Evolutionary conservation across 768 basidiomycete species (phyloP).

Genomic region (Podaxis sp.): DNA sequence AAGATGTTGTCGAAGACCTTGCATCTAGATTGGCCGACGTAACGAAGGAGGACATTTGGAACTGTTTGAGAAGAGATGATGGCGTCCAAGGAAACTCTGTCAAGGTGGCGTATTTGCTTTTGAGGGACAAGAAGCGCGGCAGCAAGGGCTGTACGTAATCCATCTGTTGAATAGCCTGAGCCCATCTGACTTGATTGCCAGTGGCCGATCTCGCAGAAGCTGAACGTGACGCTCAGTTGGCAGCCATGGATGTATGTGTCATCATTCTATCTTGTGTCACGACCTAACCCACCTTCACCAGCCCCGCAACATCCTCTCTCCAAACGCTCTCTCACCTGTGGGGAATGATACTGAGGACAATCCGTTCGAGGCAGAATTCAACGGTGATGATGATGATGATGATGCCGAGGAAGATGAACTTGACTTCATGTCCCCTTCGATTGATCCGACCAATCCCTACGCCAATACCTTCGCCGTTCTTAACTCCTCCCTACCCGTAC

Average conservation of each 20-base stretch:
- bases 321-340: slow-evolving; percentile 59
- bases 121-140: slow-evolving; percentile 82
- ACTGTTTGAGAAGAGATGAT: slow-evolving; percentile 76
- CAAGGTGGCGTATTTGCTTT: slow-evolving; percentile 93
- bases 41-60: slow-evolving; percentile 83
- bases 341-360: slow-evolving; percentile 65
- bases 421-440: slow-evolving; percentile 22
- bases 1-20: slow-evolving; percentile 84
- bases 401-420: slow-evolving; percentile 36
- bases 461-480: slow-evolving; percentile 59
- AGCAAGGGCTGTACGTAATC: slow-evolving; percentile 74
- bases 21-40: slow-evolving; percentile 67
- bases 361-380: slow-evolving; percentile 78
- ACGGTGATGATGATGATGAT: slow-evolving; percentile 44
- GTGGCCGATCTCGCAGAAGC: slow-evolving; percentile 80
- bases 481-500: slow-evolving; percentile 77
- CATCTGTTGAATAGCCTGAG: background rate
- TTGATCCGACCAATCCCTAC: slow-evolving; percentile 11
- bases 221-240: slow-evolving; percentile 77
- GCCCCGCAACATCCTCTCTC: slow-evolving; percentile 71
- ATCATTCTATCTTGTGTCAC: slow-evolving; percentile 8
- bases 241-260: slow-evolving; percentile 73
- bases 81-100: slow-evolving; percentile 87
- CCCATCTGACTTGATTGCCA: slow-evolving; percentile 22
- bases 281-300: slow-evolving; percentile 22